Evolutionary conservation across 169 alveolate species (phyloP).

Genomic region (Eimeria tenella): DNA sequence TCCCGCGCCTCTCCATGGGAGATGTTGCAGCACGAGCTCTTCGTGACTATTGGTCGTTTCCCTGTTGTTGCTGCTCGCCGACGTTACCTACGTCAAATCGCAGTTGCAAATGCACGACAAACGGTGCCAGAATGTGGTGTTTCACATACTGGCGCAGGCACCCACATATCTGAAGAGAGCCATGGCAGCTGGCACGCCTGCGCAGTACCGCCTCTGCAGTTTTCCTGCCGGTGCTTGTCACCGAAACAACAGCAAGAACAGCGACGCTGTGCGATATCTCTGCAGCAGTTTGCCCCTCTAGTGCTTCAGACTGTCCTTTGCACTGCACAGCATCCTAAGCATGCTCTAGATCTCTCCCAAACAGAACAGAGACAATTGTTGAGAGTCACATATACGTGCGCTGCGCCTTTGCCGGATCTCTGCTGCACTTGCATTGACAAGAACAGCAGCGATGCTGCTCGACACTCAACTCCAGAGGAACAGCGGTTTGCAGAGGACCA

Average conservation of each 20-base stretch:
- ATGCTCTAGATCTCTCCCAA: neutral
- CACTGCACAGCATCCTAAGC: neutral
- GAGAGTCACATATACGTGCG: conserved; percentile 37
- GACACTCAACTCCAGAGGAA: neutral
- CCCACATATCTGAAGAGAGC: neutral
- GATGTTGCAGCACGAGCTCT: conserved; percentile 12
- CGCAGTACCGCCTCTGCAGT: conserved; percentile 7
- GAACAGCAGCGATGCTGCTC: neutral
- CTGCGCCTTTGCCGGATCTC: conserved; percentile 48
- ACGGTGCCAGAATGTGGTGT: neutral
- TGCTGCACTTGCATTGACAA: conserved; percentile 26
- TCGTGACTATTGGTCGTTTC: neutral
- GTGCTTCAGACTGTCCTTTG: conserved; percentile 16
- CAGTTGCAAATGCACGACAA: neutral
- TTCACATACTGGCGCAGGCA: neutral
- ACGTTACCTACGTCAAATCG: conserved; percentile 30
- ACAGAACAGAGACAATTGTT: neutral
- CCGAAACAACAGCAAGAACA: conserved; percentile 39
- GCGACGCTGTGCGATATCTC: conserved; percentile 43
- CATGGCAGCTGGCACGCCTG: conserved; percentile 52
- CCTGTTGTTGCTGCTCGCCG: conserved; percentile 18
- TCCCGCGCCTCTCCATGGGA: conserved; percentile 60
- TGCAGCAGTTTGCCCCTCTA: conserved; percentile 50
- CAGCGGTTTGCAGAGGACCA: neutral
- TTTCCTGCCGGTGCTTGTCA: conserved; percentile 13